Evolutionary conservation across 2,329 filamentous ascomycete genomes (phyloP).

Genomic region (Alternaria ventricosa): DNA sequence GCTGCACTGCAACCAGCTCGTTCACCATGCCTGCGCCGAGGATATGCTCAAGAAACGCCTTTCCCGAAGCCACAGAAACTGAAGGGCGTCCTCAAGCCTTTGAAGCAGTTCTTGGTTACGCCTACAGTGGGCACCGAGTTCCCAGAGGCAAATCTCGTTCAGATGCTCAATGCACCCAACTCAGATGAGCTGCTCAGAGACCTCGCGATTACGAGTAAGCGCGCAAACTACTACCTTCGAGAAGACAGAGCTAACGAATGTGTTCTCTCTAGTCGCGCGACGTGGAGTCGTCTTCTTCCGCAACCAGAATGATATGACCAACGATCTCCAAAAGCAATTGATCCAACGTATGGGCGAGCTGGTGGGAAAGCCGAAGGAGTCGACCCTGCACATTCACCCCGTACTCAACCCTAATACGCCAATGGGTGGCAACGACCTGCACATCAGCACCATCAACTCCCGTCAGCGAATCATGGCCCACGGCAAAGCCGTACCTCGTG

Average conservation of each 20-base stretch:
- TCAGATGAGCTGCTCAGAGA: constrained; percentile 8
- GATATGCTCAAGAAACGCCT: constrained; percentile 8
- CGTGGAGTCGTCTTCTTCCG: constrained; percentile 9
- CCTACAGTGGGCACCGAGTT: constrained; percentile 11
- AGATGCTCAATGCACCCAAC: constrained; percentile 7
- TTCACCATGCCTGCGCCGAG: constrained; percentile 5
- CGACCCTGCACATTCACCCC: constrained; percentile 5
- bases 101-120: constrained; percentile 8
- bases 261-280: neutral
- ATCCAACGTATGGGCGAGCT: constrained; percentile 9
- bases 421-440: constrained; percentile 4
- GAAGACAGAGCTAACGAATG: neutral
- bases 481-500: constrained; percentile 4
- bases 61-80: constrained; percentile 7
- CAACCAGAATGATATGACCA: constrained; percentile 2
- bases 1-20: neutral
- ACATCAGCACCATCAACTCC: constrained; percentile 11
- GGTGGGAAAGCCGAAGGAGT: constrained; percentile 5
- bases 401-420: constrained; percentile 3
- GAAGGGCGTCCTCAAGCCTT: constrained; percentile 7
- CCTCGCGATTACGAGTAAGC: constrained; percentile 6
- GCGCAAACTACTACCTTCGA: neutral
- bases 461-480: constrained; percentile 3
- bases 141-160: constrained; percentile 7
- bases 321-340: constrained; percentile 6